phyloP scores from a whole-genome alignment of 495 filamentous ascomycete species.

The Penicillium manginii region DNA sequence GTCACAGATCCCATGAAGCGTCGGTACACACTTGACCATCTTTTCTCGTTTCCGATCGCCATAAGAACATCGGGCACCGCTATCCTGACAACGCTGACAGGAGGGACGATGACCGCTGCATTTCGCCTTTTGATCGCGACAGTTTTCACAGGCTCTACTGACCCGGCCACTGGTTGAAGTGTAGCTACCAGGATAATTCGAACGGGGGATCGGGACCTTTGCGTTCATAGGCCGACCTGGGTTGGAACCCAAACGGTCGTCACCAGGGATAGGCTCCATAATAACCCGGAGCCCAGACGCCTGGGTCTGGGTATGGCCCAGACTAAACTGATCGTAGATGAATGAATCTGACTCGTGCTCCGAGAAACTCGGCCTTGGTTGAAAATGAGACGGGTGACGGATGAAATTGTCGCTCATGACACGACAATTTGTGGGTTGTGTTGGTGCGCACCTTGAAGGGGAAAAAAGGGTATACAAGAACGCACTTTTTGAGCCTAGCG shows the following conservation, averaged over 20 bases:
- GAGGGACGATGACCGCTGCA: conserved; percentile 60
- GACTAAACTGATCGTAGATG: conserved; percentile 22
- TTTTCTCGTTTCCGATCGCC: conserved; percentile 63
- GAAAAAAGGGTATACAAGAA: conserved; percentile 10
- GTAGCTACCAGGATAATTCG: conserved; percentile 28
- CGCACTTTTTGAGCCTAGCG: conserved; percentile 8
- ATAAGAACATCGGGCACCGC: conserved; percentile 54
- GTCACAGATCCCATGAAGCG: not conserved
- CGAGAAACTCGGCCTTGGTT: conserved; percentile 24
- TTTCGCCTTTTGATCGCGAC: conserved; percentile 70
- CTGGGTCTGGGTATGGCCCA: conserved; percentile 24
- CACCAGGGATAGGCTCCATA: conserved; percentile 24
- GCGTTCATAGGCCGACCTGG: conserved; percentile 26
- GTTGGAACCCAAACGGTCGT: conserved; percentile 15
- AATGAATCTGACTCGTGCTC: conserved; percentile 26
- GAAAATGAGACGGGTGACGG: conserved; percentile 20
- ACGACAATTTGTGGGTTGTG: conserved; percentile 11
- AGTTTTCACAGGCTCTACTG: conserved; percentile 70
- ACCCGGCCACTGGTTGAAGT: conserved; percentile 46
- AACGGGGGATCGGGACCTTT: conserved; percentile 47
- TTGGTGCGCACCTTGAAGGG: conserved; percentile 6
- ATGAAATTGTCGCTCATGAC: conserved; percentile 32
- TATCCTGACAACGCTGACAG: conserved; percentile 61
- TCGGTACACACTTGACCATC: conserved; percentile 51
- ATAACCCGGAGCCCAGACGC: conserved; percentile 11